phyloP scores from a whole-genome alignment of 176 grass and related monocot genomes.

The Zizania latifolia region DNA sequence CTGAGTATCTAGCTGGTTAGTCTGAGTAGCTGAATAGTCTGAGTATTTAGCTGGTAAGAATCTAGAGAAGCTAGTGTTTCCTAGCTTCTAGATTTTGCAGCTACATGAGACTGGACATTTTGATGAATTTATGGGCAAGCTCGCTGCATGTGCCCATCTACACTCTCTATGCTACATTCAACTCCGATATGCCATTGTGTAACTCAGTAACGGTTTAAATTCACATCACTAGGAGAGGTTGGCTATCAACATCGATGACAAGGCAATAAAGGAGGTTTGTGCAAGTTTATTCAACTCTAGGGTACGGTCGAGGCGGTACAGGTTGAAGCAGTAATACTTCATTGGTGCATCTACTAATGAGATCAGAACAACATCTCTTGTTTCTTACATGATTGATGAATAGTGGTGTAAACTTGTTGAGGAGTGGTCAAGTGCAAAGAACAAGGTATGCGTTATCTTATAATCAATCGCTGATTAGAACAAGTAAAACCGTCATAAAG shows the following conservation, averaged over 20 bases:
- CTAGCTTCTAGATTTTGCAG: too few relatives aligned
- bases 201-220: neutral
- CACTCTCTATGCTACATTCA: too few relatives aligned
- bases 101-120: neutral
- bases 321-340: neutral
- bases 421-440: neutral
- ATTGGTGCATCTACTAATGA: neutral
- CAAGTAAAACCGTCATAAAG: neutral
- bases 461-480: neutral
- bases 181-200: neutral
- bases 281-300: neutral
- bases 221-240: neutral
- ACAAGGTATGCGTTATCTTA: neutral
- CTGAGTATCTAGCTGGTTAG: too few relatives aligned
- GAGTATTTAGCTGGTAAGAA: too few relatives aligned
- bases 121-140: neutral
- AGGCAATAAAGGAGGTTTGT: neutral
- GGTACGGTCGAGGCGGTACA: neutral
- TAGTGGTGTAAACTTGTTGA: neutral
- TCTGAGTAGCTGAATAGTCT: too few relatives aligned
- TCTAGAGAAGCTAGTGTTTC: too few relatives aligned
- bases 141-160: neutral
- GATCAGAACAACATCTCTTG: neutral
- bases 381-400: neutral
- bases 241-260: neutral